Conservation (phyloP, 192 early-diverging fungal genomes). For the Paraglomus occultum region DNA sequence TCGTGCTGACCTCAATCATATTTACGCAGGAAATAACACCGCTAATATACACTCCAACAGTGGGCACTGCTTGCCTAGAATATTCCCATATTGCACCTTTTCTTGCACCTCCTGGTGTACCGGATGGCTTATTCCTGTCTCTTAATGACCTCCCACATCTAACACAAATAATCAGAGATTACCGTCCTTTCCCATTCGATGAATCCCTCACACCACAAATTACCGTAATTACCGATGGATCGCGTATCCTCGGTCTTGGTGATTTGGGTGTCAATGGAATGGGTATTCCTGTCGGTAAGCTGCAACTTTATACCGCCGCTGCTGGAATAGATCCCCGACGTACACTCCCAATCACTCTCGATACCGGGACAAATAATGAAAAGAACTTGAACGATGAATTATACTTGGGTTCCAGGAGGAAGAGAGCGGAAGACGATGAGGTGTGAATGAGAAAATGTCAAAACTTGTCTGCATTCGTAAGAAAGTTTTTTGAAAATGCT, state of each 20-base stretch:
- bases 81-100: constrained; percentile 88
- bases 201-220: constrained; percentile 65
- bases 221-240: constrained; percentile 94
- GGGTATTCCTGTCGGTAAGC: constrained; percentile 94
- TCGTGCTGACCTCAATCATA: neutral
- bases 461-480: neutral
- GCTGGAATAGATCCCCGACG: constrained; percentile 82
- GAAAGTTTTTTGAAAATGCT: neutral
- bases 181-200: constrained; percentile 63
- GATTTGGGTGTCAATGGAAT: constrained; percentile 95
- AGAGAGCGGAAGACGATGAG: constrained; percentile 59
- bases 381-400: constrained; percentile 81
- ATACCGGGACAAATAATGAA: constrained; percentile 89
- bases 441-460: constrained; percentile 32
- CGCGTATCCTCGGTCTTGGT: constrained; percentile 90
- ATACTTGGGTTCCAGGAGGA: constrained; percentile 79
- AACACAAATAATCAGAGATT: constrained; percentile 75
- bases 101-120: constrained; percentile 68
- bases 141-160: constrained; percentile 73
- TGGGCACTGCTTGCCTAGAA: constrained; percentile 81
- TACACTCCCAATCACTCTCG: constrained; percentile 88
- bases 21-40: constrained; percentile 65
- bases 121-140: constrained; percentile 87
- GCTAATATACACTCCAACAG: constrained; percentile 83
- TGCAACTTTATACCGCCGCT: constrained; percentile 86